Evolutionary conservation across 2,329 filamentous ascomycete species (phyloP), one percentile per base, ranked within the genome.

Genomic region (Stemphylium beticola): DNA sequence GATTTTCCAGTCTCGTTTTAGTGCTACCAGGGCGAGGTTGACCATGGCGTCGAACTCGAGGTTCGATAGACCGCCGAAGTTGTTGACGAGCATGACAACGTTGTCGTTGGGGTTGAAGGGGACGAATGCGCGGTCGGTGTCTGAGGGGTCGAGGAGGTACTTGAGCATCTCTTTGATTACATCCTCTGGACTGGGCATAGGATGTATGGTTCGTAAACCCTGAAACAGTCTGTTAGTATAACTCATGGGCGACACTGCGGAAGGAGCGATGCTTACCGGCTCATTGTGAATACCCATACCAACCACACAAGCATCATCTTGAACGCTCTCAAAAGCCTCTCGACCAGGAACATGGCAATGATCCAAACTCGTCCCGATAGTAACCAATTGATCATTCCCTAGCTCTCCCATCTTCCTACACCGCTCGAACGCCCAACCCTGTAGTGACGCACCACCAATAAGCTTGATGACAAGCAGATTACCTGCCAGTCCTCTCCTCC

Each of bases 261-360:
- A 12, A 18, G 12, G 4, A 57, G 2, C 4, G n/a, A 8, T 18
- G 10, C 72, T 57, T 62, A 78, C 78, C 4, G 80, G 79, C 65
- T 83, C 81, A 47, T 82, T 82, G 59, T 83, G 81, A 46, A 82
- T 82, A 2, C 81, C 81, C 73, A 82, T 81, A 6, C 77, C 77
- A 15, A 79, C 56, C 11, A 78, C 77, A 55, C 65, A 71, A 5
- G 74, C 61, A 55, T 74, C 62, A 11, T 73, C 68, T 1, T 77
- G 71, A 4, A 83, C 76, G 0, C 78, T 74, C 58, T 83, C 78
- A 52, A 84, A 81, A 6, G 80, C 79, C 31, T 79, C 76, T 53
- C 80, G 63, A 10, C 81, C 81, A 3, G 81, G 81, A 2, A 83
- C 81, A 58, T 83, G 80, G 61, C 81, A 83, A 62, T 82, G 80